Evolutionary conservation across 768 basidiomycete species (phyloP), one percentile per base, ranked within the genome.

Genomic region (Scleroderma bovista): DNA sequence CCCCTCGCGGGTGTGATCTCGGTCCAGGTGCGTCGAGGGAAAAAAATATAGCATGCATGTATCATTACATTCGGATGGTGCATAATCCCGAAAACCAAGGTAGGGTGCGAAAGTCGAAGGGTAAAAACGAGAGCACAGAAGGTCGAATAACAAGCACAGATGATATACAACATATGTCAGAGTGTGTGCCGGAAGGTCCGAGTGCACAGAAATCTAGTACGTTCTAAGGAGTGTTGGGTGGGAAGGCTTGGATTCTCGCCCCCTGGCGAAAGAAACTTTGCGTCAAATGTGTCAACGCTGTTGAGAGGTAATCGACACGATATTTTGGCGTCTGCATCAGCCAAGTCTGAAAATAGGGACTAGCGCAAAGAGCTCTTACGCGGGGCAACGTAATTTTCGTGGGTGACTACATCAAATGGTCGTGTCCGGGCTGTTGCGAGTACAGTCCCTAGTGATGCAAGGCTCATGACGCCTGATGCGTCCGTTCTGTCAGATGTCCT

Each of bases 391-490:
- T 95, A 96, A 59, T 83, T 76, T 51, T 75, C 70, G 60, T 84
- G 78, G 16, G 84, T 72, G 29, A 88, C 73, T 48, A 93, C 90
- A 45, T 92, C 86, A 67, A 96, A 94, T 2, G 83, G 64, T 43
- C 77, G 72, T 22, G 93, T 91, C 37, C 77, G 75, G n/a, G 83
- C 76, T 56, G 82, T 75, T 38, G 89, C 86, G 22, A 96, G 77
- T 22, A 80, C 70, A 2, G 75, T 75, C 16, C 87, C 87, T 34
- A 80, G 78, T 32, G 77, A 76, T 16, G 79, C 76, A 41, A 81
- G 63, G 38, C 69, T 71, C 61, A 75, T 65, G n/a, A 64, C 64
- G 46, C 79, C 79, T 50, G 76, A 69, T 26, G 76, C 68, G 64
- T 80, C 81, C 47, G 67, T 69, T 57, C 77, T 79, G 55, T 43